A percentile compares a stretch with the other conserved stretches of the same genome.
phyloP scores from a whole-genome alignment of 192 early-diverging fungal species.

The Ambispora gerdemannii region DNA sequence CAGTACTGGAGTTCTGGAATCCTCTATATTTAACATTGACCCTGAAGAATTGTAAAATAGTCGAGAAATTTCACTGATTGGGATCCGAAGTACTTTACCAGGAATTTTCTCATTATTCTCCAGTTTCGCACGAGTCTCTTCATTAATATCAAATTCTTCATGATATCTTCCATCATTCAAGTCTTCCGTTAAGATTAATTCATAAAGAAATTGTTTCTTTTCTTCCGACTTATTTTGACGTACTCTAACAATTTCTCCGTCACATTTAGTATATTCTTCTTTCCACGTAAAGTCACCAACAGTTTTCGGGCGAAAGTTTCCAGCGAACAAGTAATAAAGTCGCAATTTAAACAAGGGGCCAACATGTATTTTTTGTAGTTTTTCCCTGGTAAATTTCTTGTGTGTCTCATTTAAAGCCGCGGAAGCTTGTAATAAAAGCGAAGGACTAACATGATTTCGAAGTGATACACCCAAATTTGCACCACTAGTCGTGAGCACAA shows the following conservation, averaged over 20 bases:
- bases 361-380: conserved; percentile 11
- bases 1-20: conserved; percentile 62
- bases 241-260: conserved; percentile 39
- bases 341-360: conserved; percentile 49
- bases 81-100: conserved; percentile 41
- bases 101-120: conserved; percentile 33
- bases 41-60: conserved; percentile 76
- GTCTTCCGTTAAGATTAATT: conserved; percentile 61
- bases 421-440: conserved; percentile 62
- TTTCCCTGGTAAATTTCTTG: conserved; percentile 23
- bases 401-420: conserved; percentile 30
- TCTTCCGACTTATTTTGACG: conserved; percentile 4
- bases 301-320: conserved; percentile 56
- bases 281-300: conserved; percentile 74
- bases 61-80: conserved; percentile 45
- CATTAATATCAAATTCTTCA: conserved; percentile 46
- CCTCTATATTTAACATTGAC: conserved; percentile 72
- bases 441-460: conserved; percentile 47
- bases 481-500: conserved; percentile 37
- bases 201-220: conserved; percentile 41
- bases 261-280: conserved; percentile 67
- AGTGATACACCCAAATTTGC: conserved; percentile 36
- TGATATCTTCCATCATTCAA: conserved; percentile 77
- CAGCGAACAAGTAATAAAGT: conserved; percentile 69
- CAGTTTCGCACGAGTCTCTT: conserved; percentile 16